Evolutionary conservation across 305 asterid genomes (phyloP), one percentile per base, ranked within the genome.

Genomic region (Fraxinus platypoda): DNA sequence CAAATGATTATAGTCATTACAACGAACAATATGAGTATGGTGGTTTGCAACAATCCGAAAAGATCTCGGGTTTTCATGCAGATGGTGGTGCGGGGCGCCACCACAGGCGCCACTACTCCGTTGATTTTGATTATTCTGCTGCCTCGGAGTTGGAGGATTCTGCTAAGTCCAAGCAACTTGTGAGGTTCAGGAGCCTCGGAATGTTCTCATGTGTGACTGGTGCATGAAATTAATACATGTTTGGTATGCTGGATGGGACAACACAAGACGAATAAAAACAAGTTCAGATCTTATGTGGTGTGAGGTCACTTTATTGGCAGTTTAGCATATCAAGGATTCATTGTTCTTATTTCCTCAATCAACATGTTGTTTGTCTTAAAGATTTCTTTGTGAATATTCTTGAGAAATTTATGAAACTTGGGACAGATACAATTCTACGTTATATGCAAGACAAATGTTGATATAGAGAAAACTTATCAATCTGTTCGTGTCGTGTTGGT

Each of bases 171-270:
- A 87, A 89, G 87, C 91, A 90, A 78, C 91, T 92, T 46, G 94
- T 89, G 87, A 88, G 93, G 83, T 93, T 92, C 75, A 86, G 90
- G 86, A 92, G 95, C 85, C 97, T 90, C 57, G 89, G 87, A 81
- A 76, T 91, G 85, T 90, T 93, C 78, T 88, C 95, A 33, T 93
- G 97, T 80, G 86, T 91, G 75, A 88, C 90, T n/a, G 97, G 93
- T 83, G 84, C 86, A 78, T 90, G 21, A 66, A 23, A 75, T 38
- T 8, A 38, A 8, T 38, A 38, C 2, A 35, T 35, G 9, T 35
- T 35, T 35, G 41, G 41, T 35, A 35, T 1, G n/a, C 78, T 64
- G 17, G 15, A 9, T 1, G 2, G 9, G 33, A 21, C 72, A 25
- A 25, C 25, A n/a, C 2, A 0, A 0, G 66, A 38, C 2, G 0